Base-by-base conservation (phyloP, 768 basidiomycete genomes). In the Phlebiopsis gigantea region DNA sequence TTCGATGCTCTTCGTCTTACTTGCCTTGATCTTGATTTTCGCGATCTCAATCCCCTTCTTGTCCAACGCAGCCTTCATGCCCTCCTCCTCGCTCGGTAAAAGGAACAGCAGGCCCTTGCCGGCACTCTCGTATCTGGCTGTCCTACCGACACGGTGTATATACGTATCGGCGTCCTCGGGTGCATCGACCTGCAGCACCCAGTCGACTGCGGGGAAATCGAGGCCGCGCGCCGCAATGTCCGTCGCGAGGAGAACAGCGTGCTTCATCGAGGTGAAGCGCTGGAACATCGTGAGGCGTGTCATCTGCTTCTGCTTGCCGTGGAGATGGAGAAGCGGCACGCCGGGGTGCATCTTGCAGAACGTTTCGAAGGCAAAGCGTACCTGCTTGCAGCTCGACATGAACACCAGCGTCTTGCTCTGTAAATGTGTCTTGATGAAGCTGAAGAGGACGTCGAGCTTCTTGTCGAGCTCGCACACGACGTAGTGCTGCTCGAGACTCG, bases 81-180 rank as follows among this genome's bases (percentile, higher is more conserved):
- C 96, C 61, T 90, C 84, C 69, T 97, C 93, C 69, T 99, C 97
- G 67, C 87, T 93, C 1, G 96, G 96, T 63, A 88, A 69, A 15
- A 98, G 71, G 55, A 99, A 76, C 62, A 97, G 70, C 31, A 98
- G 71, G 0, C 84, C 88, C 66, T 93, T 91, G 0, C 97, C 97
- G 29, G 87, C 84, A 59, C 88, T 88, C 67, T 95, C 87, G 66
- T 98, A 98, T 48, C 96, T 77, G 45, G 96, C 96, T 15, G 96
- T 99, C 46, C 96, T 80, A 0, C 96, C 96, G 1, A 99, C 95
- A 28, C 96, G 85, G 69, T 99, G 96, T 41, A 99, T 93, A 69
- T 99, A 98, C 10, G 94, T 99, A 47, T 97, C 94, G 5, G 88
- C 93, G 65, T 99, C 96, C 72, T 99, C 96, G 0, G 96, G 96